Evolutionary conservation across 2,329 filamentous ascomycete species (phyloP).

Genomic region (Pleurostoma richardsiae): DNA sequence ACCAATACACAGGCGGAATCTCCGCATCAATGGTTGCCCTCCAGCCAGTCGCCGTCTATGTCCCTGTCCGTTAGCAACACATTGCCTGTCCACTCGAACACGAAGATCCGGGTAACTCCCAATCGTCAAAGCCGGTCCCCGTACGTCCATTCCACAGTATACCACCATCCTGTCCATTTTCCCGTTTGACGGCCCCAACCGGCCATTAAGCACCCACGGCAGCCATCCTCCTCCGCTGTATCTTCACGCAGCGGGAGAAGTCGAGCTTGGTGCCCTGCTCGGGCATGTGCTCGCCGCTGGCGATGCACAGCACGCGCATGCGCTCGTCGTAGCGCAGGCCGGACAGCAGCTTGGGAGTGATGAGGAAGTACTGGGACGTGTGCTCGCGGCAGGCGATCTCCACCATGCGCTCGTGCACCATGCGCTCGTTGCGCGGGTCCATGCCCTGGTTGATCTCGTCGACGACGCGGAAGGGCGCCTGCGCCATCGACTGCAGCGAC

Average conservation of each 20-base stretch:
- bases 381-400: constrained; percentile 88
- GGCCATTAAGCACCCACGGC: constrained; percentile 13
- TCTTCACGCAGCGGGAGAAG: constrained; percentile 38
- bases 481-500: constrained; percentile 89
- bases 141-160: no score
- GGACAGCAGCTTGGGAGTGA: constrained; percentile 90
- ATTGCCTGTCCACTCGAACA: no score
- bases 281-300: constrained; percentile 74
- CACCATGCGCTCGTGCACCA: constrained; percentile 97
- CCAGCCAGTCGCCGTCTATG: no score
- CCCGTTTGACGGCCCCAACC: no score
- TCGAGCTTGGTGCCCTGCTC: constrained; percentile 45
- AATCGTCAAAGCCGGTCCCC: no score
- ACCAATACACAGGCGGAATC: no score
- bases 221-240: constrained; percentile 34
- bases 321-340: constrained; percentile 80
- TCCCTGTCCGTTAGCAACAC: no score
- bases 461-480: constrained; percentile 93
- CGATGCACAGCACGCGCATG: constrained; percentile 93
- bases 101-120: no score
- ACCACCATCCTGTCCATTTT: no score
- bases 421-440: constrained; percentile 96
- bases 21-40: no score
- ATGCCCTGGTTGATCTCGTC: constrained; percentile 99
- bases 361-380: constrained; percentile 86